These are phyloP conservation scores for Marchantia polymorpha DNA, from an alignment of 225 moss, liverwort and hornwort genomes.

Conservation along the genomic window DNA sequence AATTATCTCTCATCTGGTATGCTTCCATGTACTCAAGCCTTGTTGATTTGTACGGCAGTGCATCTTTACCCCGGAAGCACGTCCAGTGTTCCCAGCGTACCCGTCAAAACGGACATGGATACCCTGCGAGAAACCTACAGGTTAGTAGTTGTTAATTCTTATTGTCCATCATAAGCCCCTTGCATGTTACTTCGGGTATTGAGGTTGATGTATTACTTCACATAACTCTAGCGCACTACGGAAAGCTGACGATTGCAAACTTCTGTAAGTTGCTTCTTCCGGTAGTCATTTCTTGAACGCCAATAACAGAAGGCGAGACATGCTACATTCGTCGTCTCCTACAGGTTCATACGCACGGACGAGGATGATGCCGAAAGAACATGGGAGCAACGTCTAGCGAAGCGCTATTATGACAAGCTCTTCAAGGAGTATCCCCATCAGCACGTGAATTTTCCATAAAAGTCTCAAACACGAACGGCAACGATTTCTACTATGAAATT, in stretches of 20 bases:
- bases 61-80: constrained; percentile 29
- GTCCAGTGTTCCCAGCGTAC: constrained; percentile 23
- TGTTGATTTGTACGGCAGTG: constrained; percentile 10
- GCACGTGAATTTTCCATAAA: background rate
- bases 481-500: background rate
- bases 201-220: background rate
- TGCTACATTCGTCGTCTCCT: too few species aligned
- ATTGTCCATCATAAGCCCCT: background rate
- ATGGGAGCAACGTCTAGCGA: constrained; percentile 98
- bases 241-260: background rate
- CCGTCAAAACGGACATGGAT: constrained; percentile 79
- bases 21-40: too few species aligned
- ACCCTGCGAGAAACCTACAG: constrained; percentile 88
- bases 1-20: too few species aligned
- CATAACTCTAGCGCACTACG: background rate
- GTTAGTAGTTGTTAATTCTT: constrained; percentile 6
- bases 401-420: constrained; percentile 95
- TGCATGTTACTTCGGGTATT: background rate
- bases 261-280: background rate
- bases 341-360: constrained; percentile 78
- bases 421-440: constrained; percentile 76
- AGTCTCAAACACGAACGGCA: background rate
- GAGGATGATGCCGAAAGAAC: constrained; percentile 82
- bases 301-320: too few species aligned
- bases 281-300: background rate